Evolutionary conservation across 2,329 filamentous ascomycete genomes (phyloP), one percentile per base, ranked within the genome.

Genomic region (Huntiella savannae): DNA sequence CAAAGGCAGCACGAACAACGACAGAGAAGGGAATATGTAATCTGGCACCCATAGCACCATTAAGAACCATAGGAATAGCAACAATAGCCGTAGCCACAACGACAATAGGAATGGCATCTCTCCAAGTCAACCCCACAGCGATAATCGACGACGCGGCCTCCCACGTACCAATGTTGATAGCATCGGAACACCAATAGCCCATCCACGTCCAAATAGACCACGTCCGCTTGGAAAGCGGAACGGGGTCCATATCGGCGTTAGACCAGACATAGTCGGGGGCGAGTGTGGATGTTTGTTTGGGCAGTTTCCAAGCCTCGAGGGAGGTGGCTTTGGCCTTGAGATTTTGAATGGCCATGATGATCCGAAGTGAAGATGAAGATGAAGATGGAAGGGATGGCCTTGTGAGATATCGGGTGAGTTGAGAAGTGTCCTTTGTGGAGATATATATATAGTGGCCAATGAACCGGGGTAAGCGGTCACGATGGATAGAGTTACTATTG

Each of bases 101-200:
- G 33, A 65, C 61, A 34, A 66, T 64, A 4, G 63, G 63, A 4
- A 66, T 62, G 2, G 63, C 64, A 51, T 65, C 62, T 49, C 63
- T 57, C 28, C 62, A 63, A 3, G 63, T 66, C 50, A 66, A 64
- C 4, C 63, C 63, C 8, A 66, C 55, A 13, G 59, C 57, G 58
- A 65, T 64, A 42, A 65, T 63, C 37, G 59, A 55, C 32, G 55
- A 61, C 12, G 47, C 47, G 15, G 47, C 47, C 15, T 49, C 43
- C 47, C 47, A 49, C 3, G 47, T 49, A 28, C 47, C 47, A 13
- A 49, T 46, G 40, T 49, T 50, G 35, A 50, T 47, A 22, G 45
- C 45, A 50, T 70, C 67, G 5, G 61, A 63, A 49, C 61, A 63
- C 67, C 67, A 69, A 53, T 69, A 68, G 11, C 62, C 61, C 58